phyloP scores from a whole-genome alignment of 2,329 filamentous ascomycete genomes.

The Aspergillus terreus region DNA sequence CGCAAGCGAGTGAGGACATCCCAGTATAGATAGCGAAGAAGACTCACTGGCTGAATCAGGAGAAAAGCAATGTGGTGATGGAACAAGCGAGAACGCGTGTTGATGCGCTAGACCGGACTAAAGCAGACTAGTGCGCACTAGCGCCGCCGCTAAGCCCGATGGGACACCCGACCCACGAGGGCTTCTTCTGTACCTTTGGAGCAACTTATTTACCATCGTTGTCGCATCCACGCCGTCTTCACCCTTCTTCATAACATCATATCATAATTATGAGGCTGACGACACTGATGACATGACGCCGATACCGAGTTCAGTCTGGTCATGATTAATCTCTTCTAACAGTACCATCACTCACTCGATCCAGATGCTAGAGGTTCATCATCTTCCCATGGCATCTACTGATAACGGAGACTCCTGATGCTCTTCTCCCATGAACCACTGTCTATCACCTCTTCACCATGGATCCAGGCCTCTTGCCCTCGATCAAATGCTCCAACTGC shows the following conservation, averaged over 20 bases:
- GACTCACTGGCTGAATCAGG: background rate
- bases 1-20: too few species aligned
- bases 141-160: background rate
- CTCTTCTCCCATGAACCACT: constrained; percentile 1
- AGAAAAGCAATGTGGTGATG: background rate
- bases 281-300: background rate
- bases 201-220: background rate
- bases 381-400: too few species aligned
- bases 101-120: background rate
- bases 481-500: constrained; percentile 84
- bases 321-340: background rate
- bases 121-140: background rate
- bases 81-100: background rate
- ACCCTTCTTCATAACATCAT: background rate
- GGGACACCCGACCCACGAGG: background rate
- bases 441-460: constrained; percentile 16
- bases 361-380: too few species aligned
- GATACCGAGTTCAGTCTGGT: background rate
- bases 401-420: background rate
- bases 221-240: background rate
- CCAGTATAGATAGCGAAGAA: background rate
- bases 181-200: background rate
- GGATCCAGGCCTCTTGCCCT: constrained; percentile 69
- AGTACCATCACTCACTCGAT: too few species aligned
- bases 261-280: background rate